A percentile compares a stretch with the other conserved stretches of the same genome.
phyloP scores from a whole-genome alignment of 768 basidiomycete species.

The Panaeolus papilionaceus region DNA sequence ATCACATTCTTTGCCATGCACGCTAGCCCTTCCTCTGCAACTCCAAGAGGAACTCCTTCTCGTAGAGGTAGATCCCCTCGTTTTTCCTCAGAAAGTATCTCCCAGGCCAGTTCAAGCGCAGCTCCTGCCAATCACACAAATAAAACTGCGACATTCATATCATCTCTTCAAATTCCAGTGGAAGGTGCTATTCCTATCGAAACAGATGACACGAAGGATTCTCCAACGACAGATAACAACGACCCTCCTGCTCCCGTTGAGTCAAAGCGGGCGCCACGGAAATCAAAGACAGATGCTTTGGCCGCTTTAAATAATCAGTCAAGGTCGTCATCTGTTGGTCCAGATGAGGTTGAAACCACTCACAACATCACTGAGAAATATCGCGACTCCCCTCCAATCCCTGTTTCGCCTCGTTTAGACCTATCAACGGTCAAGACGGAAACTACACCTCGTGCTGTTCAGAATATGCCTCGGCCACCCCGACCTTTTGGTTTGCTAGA shows the following conservation, averaged over 20 bases:
- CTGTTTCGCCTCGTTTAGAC: slow-evolving; percentile 68
- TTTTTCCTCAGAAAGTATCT: slow-evolving; percentile 49
- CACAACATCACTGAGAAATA: slow-evolving; percentile 56
- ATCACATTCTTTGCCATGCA: slow-evolving; percentile 45
- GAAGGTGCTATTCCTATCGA: slow-evolving; percentile 76
- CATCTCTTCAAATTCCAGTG: slow-evolving; percentile 80
- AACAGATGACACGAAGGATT: slow-evolving; percentile 45
- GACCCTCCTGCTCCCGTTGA: slow-evolving; percentile 44
- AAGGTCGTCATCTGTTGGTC: slow-evolving; percentile 57
- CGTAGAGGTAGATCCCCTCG: slow-evolving; percentile 70
- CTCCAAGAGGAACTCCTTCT: slow-evolving; percentile 63
- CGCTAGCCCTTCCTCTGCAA: slow-evolving; percentile 49
- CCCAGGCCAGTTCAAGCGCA: slow-evolving; percentile 52
- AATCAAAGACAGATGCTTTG: slow-evolving; percentile 89
- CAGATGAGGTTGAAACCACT: slow-evolving; percentile 57
- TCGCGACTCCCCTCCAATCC: slow-evolving; percentile 61
- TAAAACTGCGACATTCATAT: slow-evolving; percentile 59
- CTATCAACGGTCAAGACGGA: slow-evolving; percentile 72
- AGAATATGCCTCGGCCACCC: slow-evolving; percentile 44
- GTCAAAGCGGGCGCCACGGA: slow-evolving; percentile 78
- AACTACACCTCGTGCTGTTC: slow-evolving; percentile 51
- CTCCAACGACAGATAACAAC: slow-evolving; percentile 42
- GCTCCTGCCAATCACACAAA: slow-evolving; percentile 54
- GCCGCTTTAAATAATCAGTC: slow-evolving; percentile 77
- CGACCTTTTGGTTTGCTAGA: slow-evolving; percentile 89